Percentiles rank a stretch among this genome's conserved stretches.
These are phyloP conservation scores for Fusarium protoensiforme DNA, from an alignment of 2,329 filamentous ascomycete genomes.

Conservation along the genomic window DNA sequence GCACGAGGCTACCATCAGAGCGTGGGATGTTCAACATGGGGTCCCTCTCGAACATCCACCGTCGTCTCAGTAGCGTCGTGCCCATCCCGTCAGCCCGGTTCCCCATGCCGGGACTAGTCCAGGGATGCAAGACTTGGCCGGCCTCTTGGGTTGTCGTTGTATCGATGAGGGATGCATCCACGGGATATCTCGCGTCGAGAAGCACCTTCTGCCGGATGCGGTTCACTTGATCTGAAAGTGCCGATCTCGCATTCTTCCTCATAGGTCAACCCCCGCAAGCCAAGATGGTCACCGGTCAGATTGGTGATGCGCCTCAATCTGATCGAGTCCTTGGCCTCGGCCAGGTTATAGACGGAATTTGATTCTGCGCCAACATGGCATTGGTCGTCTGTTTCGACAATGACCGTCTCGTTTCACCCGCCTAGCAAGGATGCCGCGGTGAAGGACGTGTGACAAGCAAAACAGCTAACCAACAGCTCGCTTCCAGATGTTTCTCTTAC, in stretches of 20 bases:
- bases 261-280: constrained; percentile 19
- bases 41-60: constrained; percentile 4
- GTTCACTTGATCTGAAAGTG: constrained; percentile 25
- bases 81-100: constrained; percentile 33
- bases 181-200: neutral
- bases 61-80: neutral
- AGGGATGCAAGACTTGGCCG: neutral
- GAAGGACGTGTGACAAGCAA: neutral
- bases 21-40: constrained; percentile 25
- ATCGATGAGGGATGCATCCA: constrained; percentile 10
- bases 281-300: constrained; percentile 16
- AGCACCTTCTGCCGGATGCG: constrained; percentile 7
- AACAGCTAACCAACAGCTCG: neutral
- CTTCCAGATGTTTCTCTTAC: constrained; percentile 12
- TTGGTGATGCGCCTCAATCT: constrained; percentile 18
- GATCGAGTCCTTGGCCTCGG: neutral
- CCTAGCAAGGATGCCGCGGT: neutral
- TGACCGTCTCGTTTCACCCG: neutral
- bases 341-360: neutral
- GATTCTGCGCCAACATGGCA: neutral
- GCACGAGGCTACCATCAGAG: neutral
- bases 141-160: neutral
- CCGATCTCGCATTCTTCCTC: constrained; percentile 33
- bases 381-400: neutral
- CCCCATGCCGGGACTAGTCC: neutral